Conservation (phyloP, 164 flowering plant genomes). For the Macadamia tetraphylla region DNA sequence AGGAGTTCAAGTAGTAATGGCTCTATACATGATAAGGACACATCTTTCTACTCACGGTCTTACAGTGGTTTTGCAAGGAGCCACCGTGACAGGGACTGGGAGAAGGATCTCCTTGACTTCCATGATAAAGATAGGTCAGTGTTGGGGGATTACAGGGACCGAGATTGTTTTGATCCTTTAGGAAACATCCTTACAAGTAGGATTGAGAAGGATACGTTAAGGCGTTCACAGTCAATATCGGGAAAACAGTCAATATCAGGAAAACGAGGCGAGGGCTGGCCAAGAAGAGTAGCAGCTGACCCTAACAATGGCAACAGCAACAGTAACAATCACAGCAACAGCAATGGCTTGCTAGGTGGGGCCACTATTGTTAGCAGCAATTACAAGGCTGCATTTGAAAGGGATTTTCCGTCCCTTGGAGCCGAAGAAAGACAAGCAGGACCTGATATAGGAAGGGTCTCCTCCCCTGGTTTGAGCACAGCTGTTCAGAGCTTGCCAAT, state of each 20-base stretch:
- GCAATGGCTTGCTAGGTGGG: conserved; percentile 25
- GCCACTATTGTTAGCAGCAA: conserved; percentile 24
- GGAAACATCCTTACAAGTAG: conserved; percentile 27
- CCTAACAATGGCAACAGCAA: conserved; percentile 20
- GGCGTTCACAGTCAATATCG: conserved; percentile 59
- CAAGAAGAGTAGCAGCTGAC: conserved; percentile 29
- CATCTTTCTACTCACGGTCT: conserved; percentile 20
- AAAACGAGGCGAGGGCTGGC: conserved; percentile 40
- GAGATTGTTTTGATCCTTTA: conserved; percentile 37
- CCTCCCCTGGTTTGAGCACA: conserved; percentile 62
- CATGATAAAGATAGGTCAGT: conserved; percentile 44
- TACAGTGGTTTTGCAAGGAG: conserved; percentile 70
- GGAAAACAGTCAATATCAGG: conserved; percentile 56
- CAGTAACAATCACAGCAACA: conserved; percentile 4
- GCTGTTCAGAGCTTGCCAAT: conserved; percentile 58
- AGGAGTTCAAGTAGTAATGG: conserved; percentile 66
- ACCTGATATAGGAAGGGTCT: conserved; percentile 51
- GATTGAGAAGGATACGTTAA: conserved; percentile 41
- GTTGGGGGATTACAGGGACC: conserved; percentile 43
- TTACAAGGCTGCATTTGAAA: conserved; percentile 52
- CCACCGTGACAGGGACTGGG: conserved; percentile 69
- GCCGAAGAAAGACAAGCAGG: conserved; percentile 53
- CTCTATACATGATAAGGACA: conserved; percentile 39
- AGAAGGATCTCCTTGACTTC: conserved; percentile 22
- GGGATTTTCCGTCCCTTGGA: conserved; percentile 67